Base-by-base conservation (phyloP, 352 stramenopile genomes). In the Phytophthora crassamura region DNA sequence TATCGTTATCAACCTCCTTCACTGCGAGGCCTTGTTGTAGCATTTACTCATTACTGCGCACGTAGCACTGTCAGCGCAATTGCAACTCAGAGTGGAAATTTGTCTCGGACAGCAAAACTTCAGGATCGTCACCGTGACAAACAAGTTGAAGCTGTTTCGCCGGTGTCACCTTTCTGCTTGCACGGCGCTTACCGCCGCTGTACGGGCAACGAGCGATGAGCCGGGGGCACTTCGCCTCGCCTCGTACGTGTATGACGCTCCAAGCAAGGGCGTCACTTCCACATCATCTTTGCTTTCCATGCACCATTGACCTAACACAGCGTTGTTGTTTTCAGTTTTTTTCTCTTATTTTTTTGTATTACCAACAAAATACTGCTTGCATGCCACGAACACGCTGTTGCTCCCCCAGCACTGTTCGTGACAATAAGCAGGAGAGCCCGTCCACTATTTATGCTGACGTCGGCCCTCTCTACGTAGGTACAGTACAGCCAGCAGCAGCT, bases 331-430 rank as follows among this genome's bases (percentile, higher is more conserved):
- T 56, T 7, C 47, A n/a, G 18, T 54, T 57, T 49, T 51, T 50
- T 51, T n/a, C 16, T 59, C 25, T 22, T 51, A 15, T 61, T 50
- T 49, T 55, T 16, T 58, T 41, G 11, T 45, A 18, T 53, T 34
- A 52, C 32, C 50, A 68, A 68, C 41, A 57, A 68, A 60, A 48
- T 40, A 43, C 41, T 63, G 22, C 41, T 60, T 53, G 32, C 33
- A 25, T 59, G 25, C 38, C 20, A 25, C 7, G 16, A 28, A 39
- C 7, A 39, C 35, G 30, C 38, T 68, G 35, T 52, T 58, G 35
- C 60, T 39, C 36, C 53, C 39, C 49, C 60, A 67, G 34, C 51
- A 68, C 43, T 18, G 30, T 20, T 12, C 36, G 18, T 22, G n/a
- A 5, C 36, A 64, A 41, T 42, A 59, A 61, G 43, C 59, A 56